Evolutionary conservation across 2,329 filamentous ascomycete species (phyloP).

Genomic region (Akanthomyces muscarius): DNA sequence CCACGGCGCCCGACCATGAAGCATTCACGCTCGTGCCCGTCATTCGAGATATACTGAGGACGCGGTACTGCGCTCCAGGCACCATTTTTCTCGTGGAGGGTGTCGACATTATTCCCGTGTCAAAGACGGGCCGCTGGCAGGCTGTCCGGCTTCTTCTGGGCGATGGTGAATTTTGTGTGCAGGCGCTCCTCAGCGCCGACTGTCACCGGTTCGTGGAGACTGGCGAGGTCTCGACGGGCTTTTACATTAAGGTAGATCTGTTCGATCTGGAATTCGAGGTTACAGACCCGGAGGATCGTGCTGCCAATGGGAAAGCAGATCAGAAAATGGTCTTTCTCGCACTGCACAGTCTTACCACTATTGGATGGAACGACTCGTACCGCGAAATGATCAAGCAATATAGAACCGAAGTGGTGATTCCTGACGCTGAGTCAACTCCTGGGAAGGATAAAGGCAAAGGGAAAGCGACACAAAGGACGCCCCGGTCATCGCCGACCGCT

Average conservation of each 20-base stretch:
- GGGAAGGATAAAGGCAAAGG: background rate
- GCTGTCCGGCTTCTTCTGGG: slow-evolving; percentile 46
- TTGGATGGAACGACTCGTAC: slow-evolving; percentile 47
- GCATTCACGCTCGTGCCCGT: slow-evolving; percentile 35
- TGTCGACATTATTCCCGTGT: slow-evolving; percentile 36
- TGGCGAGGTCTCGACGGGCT: slow-evolving; percentile 43
- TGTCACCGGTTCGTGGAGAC: slow-evolving; percentile 47
- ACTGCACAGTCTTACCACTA: slow-evolving; percentile 40
- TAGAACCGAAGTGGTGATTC: slow-evolving; percentile 2
- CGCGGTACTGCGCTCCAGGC: slow-evolving; percentile 42
- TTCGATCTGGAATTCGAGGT: slow-evolving; percentile 35
- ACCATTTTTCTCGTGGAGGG: slow-evolving; percentile 49
- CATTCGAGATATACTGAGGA: slow-evolving; percentile 46
- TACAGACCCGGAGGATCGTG: slow-evolving; percentile 13
- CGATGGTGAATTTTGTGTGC: slow-evolving; percentile 52
- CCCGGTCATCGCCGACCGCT: background rate
- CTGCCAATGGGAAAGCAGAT: background rate
- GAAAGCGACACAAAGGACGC: background rate
- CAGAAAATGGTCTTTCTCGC: slow-evolving; percentile 41
- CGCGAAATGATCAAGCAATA: slow-evolving; percentile 22
- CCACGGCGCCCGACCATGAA: slow-evolving; percentile 22
- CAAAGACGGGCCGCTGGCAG: slow-evolving; percentile 37
- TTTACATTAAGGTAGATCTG: slow-evolving; percentile 44
- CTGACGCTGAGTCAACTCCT: background rate
- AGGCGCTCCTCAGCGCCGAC: slow-evolving; percentile 44